Conservation (phyloP, 2,329 filamentous ascomycete genomes). For the Periglandula ipomoeae region DNA sequence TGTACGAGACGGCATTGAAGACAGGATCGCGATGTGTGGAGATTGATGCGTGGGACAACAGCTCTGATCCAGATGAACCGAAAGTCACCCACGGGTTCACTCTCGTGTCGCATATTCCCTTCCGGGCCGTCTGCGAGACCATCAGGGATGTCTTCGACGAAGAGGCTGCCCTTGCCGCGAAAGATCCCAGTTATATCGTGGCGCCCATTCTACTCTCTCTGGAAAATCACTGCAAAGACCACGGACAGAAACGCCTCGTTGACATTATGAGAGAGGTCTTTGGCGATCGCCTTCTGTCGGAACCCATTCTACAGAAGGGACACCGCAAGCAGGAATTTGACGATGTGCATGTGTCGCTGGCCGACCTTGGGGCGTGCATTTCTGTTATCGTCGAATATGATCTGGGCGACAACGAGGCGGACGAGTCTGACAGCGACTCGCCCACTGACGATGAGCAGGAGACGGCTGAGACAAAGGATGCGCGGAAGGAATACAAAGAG, state of each 20-base stretch:
- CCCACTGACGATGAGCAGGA: constrained; percentile 25
- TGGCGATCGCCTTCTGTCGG: constrained; percentile 49
- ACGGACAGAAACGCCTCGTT: constrained; percentile 52
- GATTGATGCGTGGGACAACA: constrained; percentile 64
- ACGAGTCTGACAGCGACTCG: constrained; percentile 22
- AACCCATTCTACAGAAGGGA: constrained; percentile 46
- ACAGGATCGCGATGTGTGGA: constrained; percentile 62
- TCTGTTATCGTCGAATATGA: constrained; percentile 61
- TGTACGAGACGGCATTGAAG: constrained; percentile 52
- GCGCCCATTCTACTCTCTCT: constrained; percentile 56
- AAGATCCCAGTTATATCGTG: constrained; percentile 27
- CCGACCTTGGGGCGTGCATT: constrained; percentile 53
- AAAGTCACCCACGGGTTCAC: constrained; percentile 66
- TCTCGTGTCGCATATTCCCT: constrained; percentile 55
- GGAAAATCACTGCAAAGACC: constrained; percentile 55
- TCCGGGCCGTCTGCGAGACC: constrained; percentile 56
- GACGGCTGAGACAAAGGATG: constrained; percentile 34
- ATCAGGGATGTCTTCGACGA: constrained; percentile 53
- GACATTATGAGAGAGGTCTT: constrained; percentile 58
- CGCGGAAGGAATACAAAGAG: constrained; percentile 42
- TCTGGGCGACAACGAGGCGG: constrained; percentile 29
- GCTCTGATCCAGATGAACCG: constrained; percentile 50
- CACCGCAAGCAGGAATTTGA: constrained; percentile 42
- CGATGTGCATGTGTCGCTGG: constrained; percentile 45
- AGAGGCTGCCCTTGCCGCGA: constrained; percentile 36